A percentile compares a stretch with the other conserved stretches of the same genome.
Conservation (phyloP, 192 early-diverging fungal species). For the Entomortierella parvispora region DNA sequence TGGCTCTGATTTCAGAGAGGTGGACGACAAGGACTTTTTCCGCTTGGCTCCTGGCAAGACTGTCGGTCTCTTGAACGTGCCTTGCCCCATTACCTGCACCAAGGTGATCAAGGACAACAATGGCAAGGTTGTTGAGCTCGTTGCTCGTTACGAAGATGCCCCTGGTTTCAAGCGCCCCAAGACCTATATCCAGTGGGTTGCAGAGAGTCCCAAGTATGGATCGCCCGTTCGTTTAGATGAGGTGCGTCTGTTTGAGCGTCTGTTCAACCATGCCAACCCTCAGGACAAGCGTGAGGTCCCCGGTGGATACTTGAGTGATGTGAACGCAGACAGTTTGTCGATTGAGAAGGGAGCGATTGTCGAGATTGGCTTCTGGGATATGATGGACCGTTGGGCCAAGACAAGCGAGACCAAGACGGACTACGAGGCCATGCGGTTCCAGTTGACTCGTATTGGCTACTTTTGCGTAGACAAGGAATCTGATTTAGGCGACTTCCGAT, state of each 20-base stretch:
- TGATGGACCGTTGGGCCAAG: conserved; percentile 65
- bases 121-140: conserved; percentile 87
- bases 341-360: conserved; percentile 76
- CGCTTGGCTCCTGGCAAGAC: conserved; percentile 93
- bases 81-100: conserved; percentile 89
- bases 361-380: conserved; percentile 85
- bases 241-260: conserved; percentile 83
- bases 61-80: conserved; percentile 91
- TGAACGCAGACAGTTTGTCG: conserved; percentile 82
- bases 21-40: conserved; percentile 94
- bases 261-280: conserved; percentile 94
- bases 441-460: conserved; percentile 97
- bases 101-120: conserved; percentile 78
- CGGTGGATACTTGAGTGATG: conserved; percentile 91
- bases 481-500: conserved; percentile 70
- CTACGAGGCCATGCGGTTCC: conserved; percentile 90
- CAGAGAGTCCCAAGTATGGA: conserved; percentile 81
- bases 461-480: conserved; percentile 97
- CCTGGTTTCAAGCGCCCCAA: conserved; percentile 84
- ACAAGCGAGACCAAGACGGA: conserved; percentile 65
- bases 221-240: conserved; percentile 88
- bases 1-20: conserved; percentile 91
- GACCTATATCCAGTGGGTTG: conserved; percentile 99
- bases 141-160: conserved; percentile 82
- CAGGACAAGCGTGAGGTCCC: conserved; percentile 80